Conservation (phyloP, 2,329 filamentous ascomycete genomes). For the Pseudogymnoascus sp. region DNA sequence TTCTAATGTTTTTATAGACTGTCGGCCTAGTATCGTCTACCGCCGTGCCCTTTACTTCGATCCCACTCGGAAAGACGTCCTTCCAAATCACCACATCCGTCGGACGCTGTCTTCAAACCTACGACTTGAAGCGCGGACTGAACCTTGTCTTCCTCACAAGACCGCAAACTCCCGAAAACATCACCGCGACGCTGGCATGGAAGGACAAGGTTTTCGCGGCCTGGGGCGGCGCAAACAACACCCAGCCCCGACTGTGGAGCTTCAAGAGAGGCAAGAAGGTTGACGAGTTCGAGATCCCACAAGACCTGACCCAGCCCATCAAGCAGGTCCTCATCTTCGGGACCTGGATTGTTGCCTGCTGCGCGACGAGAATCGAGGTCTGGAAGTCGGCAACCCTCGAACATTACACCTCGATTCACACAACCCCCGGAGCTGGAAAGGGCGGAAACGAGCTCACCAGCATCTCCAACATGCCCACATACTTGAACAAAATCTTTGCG, state of each 20-base stretch:
- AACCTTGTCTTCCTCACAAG: conserved; percentile 90
- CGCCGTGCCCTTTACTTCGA: conserved; percentile 76
- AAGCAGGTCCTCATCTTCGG: conserved; percentile 76
- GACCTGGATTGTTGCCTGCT: conserved; percentile 81
- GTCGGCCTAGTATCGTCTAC: conserved; percentile 91
- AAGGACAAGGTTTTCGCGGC: conserved; percentile 83
- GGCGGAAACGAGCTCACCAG: conserved; percentile 63
- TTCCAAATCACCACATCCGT: conserved; percentile 97
- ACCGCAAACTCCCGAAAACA: conserved; percentile 76
- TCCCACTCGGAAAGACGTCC: conserved; percentile 84
- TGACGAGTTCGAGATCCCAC: conserved; percentile 62
- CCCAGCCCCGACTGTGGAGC: conserved; percentile 67
- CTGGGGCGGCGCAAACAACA: conserved; percentile 59
- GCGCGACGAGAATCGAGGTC: conserved; percentile 68
- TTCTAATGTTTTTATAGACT: conserved; percentile 50
- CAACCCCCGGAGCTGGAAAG: conserved; percentile 46
- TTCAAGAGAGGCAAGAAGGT: conserved; percentile 86
- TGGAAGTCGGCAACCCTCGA: conserved; percentile 80
- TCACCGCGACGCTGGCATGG: conserved; percentile 83
- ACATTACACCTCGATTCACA: conserved; percentile 76
- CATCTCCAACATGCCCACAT: conserved; percentile 84
- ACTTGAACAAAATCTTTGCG: conserved; percentile 90
- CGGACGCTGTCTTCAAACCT: conserved; percentile 84
- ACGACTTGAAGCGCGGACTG: conserved; percentile 82
- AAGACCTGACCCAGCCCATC: conserved; percentile 60